Base-by-base conservation (phyloP, 352 stramenopile species). In the Phytophthora fragariaefolia region DNA sequence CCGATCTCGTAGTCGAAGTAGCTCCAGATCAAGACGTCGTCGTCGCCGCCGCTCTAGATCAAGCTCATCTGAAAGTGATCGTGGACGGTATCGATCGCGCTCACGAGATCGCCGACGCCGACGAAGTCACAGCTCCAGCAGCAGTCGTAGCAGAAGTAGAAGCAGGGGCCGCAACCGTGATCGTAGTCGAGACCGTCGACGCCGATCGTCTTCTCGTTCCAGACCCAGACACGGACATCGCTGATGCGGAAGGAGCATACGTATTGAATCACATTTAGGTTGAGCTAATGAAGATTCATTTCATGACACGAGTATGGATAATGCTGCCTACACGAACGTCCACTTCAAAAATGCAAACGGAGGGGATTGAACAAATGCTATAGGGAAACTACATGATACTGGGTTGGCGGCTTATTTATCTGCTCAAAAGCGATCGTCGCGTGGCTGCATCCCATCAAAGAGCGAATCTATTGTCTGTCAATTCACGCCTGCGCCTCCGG, bases 391-490 rank as follows among this genome's bases (percentile, higher is more conserved):
- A 67, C 58, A 77, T 66, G 62, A 74, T 63, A 69, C 53, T 71
- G 48, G 63, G 61, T 55, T 36, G 64, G 54, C 50, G 58, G 58
- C 58, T 67, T 59, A 73, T 63, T 72, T 54, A 48, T 68, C 52
- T 59, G 51, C 55, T 50, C 48, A 60, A 55, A 66, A 49, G 56
- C 53, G 48, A 46, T 67, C 58, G 38, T 64, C 58, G 49, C 54
- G 52, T 62, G 36, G 50, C 63, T 63, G 58, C 57, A 38, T 56
- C 59, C 57, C 66, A 63, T 74, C 60, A 72, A 71, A 60, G 66
- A 75, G 71, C 62, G 62, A 73, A 76, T 79, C 72, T 79, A 79
- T 79, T 79, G 68, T 77, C 60, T 74, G 68, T 70, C 63, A 71
- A 71, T 73, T 79, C 67, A 79, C 62, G 69, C 68, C 69, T 74